Conservation (phyloP, 2,329 filamentous ascomycete species). For the Fusarium temperatum region DNA sequence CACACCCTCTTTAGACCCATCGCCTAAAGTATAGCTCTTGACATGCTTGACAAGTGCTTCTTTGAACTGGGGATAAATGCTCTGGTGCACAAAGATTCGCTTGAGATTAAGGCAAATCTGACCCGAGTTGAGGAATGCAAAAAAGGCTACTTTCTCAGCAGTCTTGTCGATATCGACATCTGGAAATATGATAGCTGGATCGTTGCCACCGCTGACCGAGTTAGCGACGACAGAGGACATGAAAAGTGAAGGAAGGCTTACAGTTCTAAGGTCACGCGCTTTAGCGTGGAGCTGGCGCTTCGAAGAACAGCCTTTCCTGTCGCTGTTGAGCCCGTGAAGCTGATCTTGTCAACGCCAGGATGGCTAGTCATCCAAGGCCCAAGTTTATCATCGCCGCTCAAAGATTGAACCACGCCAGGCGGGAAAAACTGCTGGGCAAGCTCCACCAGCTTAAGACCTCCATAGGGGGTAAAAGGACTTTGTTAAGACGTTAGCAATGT, state of each 20-base stretch:
- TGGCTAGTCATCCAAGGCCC: slow-evolving; percentile 67
- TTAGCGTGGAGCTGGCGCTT: slow-evolving; percentile 63
- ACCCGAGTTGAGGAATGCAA: slow-evolving; percentile 65
- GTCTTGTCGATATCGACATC: slow-evolving; percentile 61
- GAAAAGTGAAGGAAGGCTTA: neutral
- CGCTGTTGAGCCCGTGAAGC: slow-evolving; percentile 68
- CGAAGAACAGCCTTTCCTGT: slow-evolving; percentile 70
- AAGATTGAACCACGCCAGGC: slow-evolving; percentile 67
- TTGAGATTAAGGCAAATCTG: slow-evolving; percentile 55
- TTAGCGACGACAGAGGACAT: slow-evolving; percentile 14
- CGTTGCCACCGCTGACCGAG: slow-evolving; percentile 58
- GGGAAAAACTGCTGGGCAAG: slow-evolving; percentile 66
- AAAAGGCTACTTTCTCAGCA: slow-evolving; percentile 47
- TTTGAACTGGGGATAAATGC: slow-evolving; percentile 65
- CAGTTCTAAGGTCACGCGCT: slow-evolving; percentile 70
- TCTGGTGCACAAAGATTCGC: slow-evolving; percentile 68
- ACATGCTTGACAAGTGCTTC: slow-evolving; percentile 46
- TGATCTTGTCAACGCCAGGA: slow-evolving; percentile 68
- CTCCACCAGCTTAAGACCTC: slow-evolving; percentile 67
- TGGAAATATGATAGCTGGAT: slow-evolving; percentile 65
- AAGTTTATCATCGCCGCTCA: slow-evolving; percentile 68
- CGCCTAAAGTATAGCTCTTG: slow-evolving; percentile 57
- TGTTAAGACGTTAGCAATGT: rapidly evolving
- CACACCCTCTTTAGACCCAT: slow-evolving; percentile 47
- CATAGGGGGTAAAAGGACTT: slow-evolving; percentile 64